Base-by-base conservation (phyloP, 2,329 filamentous ascomycete species). In the Parastagonospora avenae region DNA sequence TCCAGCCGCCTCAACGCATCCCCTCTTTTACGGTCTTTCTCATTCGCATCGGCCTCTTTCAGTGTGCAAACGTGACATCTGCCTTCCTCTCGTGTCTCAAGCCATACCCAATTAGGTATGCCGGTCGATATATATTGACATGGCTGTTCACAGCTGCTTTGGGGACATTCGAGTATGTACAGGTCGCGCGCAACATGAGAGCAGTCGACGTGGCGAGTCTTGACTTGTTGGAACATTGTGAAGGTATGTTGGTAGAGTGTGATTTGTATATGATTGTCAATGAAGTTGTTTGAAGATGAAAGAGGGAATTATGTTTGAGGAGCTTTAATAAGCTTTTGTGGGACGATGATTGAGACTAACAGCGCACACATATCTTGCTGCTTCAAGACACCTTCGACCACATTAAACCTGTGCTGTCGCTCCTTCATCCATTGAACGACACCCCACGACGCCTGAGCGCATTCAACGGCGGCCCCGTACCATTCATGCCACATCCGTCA, bases 401-500 rank as follows among this genome's bases (percentile, higher is more conserved):
- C 3, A 3, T 5, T 24, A 24, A 5, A 24, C 10, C 35, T 10
- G 19, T 10, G 3, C 27, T 16, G 10, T 16, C 11, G 14, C 15
- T 38, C 3, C 9, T 8, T 46, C 33, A 39, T 35, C 2, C 31
- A 36, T 19, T 19, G 40, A 32, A 33, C 3, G 29, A 27, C n/a
- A 24, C 2, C 27, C 11, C 36, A 12, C 16, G 15, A n/a, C 28
- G 44, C 14, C 47, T 36, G 41, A 41, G 33, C 11, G 33, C 41
- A 4, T 7, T 15, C 12, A 16, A 15, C 14, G 42, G 30, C n/a
- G 32, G 42, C 7, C 42, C 54, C 15, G 56, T 57, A 9, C 50
- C 50, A 38, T 59, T 59, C 53, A 61, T 48, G 10, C 64, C 64
- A 49, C 64, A 67, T 4, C 64, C 64, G 40, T 54, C 52, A 7